Evolutionary conservation across 352 stramenopile species (phyloP), one percentile per base, ranked within the genome.

Genomic region (Pythium coloratum): DNA sequence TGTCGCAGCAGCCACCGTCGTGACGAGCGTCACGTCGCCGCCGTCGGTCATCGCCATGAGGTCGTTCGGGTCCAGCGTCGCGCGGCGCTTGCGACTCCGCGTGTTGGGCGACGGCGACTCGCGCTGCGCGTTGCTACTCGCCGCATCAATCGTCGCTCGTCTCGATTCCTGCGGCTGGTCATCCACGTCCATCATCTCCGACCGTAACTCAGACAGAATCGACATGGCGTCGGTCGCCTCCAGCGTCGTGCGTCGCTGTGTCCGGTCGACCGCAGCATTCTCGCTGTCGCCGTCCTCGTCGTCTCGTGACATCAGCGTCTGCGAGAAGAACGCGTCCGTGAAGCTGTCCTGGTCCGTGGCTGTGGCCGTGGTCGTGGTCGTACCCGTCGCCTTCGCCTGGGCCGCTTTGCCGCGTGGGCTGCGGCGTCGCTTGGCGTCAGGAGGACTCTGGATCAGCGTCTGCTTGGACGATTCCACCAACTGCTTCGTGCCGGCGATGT

Each of bases 21-120:
- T 40, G 2, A 20, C 40, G 51, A 28, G 26, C 14, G 26, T 13
- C 42, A 28, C 55, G 62, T 24, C 62, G 54, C 40, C 46, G 5
- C 36, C 64, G 33, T 67, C 61, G 6, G 50, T 36, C 38, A 77
- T 73, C n/a, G 67, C 36, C 3, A 78, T 58, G 34, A 80, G 70
- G 32, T 92, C 80, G 6, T 62, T 74, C 26, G 80, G 78, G 12
- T 91, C 84, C 0, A 90, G 60, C 5, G 82, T 92, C n/a, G 73
- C 59, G 13, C 81, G 70, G 20, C 82, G 71, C 28, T 57, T 71
- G n/a, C 64, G 66, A 3, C 53, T 66, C 24, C 69, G 40, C 14
- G 69, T 81, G 32, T 72, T 69, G 7, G 71, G 71, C 9, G 71
- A 78, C 40, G 56, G 51, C n/a, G 57, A 58, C 38, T 54, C 33